Percentiles rank a stretch among this genome's conserved stretches.
Evolutionary conservation across 2,329 filamentous ascomycete genomes (phyloP).

Genomic region (Arthrobotrys megalospora): DNA sequence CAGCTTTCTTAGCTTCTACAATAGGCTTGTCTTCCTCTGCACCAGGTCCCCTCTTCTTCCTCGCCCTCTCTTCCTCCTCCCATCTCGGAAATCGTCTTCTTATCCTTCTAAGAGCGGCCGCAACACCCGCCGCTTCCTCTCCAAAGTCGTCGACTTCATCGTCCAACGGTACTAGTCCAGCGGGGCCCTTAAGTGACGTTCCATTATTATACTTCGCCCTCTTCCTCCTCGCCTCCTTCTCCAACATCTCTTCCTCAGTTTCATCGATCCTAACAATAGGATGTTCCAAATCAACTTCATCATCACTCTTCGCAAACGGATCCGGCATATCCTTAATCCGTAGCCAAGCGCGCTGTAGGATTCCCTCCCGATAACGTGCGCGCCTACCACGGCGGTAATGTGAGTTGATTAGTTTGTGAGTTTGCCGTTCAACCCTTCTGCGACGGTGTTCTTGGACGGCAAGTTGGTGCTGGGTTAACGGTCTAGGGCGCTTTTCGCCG

Average conservation of each 20-base stretch:
- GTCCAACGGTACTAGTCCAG: conserved; percentile 76
- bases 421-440: conserved; percentile 84
- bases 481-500: conserved; percentile 77
- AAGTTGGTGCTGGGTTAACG: conserved; percentile 84
- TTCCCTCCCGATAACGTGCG: conserved; percentile 75
- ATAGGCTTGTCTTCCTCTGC: conserved; percentile 67
- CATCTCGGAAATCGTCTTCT: conserved; percentile 79
- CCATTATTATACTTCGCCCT: conserved; percentile 61
- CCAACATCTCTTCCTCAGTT: conserved; percentile 71
- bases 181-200: conserved; percentile 59
- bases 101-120: conserved; percentile 76
- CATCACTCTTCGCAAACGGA: conserved; percentile 76
- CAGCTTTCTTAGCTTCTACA: conserved; percentile 33
- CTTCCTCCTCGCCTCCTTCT: conserved; percentile 39
- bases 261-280: conserved; percentile 65
- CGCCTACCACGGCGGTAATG: conserved; percentile 70
- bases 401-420: conserved; percentile 75
- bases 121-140: conserved; percentile 79
- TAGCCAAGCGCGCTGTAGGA: conserved; percentile 77
- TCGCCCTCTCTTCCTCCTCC: conserved; percentile 71
- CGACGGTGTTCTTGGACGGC: conserved; percentile 84
- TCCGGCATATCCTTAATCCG: conserved; percentile 74
- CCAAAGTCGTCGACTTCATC: conserved; percentile 77
- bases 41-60: conserved; percentile 44
- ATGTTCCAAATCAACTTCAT: conserved; percentile 70